Evolutionary conservation across 1,284 basidiomycete genomes (phyloP), one percentile per base, ranked within the genome.

Genomic region (Leccinum solheimii): DNA sequence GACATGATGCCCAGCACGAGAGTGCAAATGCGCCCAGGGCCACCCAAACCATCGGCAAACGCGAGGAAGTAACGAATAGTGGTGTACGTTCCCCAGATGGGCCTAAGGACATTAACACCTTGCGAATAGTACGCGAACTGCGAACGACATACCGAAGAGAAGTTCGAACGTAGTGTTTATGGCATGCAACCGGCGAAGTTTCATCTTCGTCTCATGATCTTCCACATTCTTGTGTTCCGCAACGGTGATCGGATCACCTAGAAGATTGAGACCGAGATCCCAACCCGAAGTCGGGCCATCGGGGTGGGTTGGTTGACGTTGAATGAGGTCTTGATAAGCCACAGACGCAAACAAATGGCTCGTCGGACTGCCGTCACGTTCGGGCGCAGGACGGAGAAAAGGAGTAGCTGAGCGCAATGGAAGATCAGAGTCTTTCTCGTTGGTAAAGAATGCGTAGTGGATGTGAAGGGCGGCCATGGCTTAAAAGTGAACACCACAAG

Each of bases 41-140:
- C 80, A 14, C 72, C 68, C 5, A 73, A 71, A 67, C 80, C 80
- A 38, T 75, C 68, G 1, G 73, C 74, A 65, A 80, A 85, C 10
- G 86, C 84, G 11, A 88, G 65, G 69, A 81, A 86, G 70, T 90
- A 91, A 55, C 87, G 85, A 57, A 84, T 71, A 9, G 82, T 79
- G 64, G 81, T 86, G 71, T 87, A 90, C 4, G 78, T 69, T 23
- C 82, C 79, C 86, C 87, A 91, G 36, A 70, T 69, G 27, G 27
- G 65, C 75, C 87, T 88, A 16, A 2, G 13, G n/a, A 49, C 1
- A 30, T 19, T 27, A n/a, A 30, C 26, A 54, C 6, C 32, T 65
- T 26, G 57, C 52, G 32, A 26, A 11, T 14, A 19, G n/a, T 23
- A 55, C 43, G 19, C 48, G 54, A 34, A 21, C 51, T 56, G 30